Base-by-base conservation (phyloP, 805 yeast species). In the Saccharomycopsis olivae region DNA sequence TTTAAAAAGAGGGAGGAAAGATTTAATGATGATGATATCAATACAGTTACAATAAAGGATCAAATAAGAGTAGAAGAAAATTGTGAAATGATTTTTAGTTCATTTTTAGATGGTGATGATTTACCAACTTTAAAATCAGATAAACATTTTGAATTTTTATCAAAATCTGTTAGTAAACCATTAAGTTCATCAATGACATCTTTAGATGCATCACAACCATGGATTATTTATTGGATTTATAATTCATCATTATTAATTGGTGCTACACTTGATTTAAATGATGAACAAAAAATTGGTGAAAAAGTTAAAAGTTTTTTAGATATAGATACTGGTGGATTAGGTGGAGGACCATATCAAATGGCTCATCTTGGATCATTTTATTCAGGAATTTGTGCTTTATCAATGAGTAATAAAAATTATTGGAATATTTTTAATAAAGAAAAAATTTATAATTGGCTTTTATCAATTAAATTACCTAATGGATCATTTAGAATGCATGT, bases 171-270 rank as follows among this genome's bases (percentile, higher is more conserved):
- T n/a, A n/a, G n/a, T n/a, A n/a, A n/a, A n/a, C n/a, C n/a, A n/a
- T n/a, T n/a, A n/a, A n/a, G n/a, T n/a, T n/a, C n/a, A n/a, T n/a
- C n/a, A n/a, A n/a, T n/a, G n/a, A n/a, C n/a, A n/a, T n/a, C n/a
- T n/a, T 63, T 85, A 35, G 96, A 89, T 57, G 92, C 96, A 0
- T 82, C 92, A n/a, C 87, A 80, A 45, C 77, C 95, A 0, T 92
- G 97, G 97, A 61, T 89, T 52, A 43, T 83, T 1, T 89, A 82
- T 55, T 92, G 98, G 98, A 59, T 79, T 5, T 54, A 71, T 33
- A 86, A 85, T 53, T 65, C 78, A 0, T 50, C 67, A 33, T 49
- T 55, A 2, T 40, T 75, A 1, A 47, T 79, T 21, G 68, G 68
- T 1, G 58, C 25, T 2, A 45, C 40, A 2, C 14, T 33, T 8